phyloP scores from a whole-genome alignment of 345 rosid genomes.

The Acer saccharum region DNA sequence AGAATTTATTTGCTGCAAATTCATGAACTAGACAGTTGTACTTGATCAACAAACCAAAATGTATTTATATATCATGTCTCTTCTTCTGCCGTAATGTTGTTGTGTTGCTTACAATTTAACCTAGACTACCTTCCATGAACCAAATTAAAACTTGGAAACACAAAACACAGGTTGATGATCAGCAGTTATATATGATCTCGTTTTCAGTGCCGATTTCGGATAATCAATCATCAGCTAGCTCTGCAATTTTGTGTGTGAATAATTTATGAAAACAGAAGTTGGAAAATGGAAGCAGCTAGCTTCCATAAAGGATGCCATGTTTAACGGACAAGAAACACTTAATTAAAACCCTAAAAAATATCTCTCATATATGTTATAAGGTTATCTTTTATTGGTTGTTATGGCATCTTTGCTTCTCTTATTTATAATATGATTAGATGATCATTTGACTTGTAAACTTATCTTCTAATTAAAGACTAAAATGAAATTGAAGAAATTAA shows the following conservation, averaged over 20 bases:
- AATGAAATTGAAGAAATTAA: background rate
- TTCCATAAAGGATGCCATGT: slow-evolving; percentile 37
- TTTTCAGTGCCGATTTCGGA: background rate
- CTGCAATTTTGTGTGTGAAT: slow-evolving; percentile 1
- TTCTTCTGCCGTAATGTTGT: background rate
- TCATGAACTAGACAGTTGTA: background rate
- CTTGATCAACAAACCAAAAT: background rate
- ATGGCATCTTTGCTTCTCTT: slow-evolving; percentile 17
- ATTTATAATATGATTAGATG: slow-evolving; percentile 6
- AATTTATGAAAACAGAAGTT: background rate
- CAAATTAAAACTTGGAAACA: background rate
- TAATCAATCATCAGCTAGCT: slow-evolving; percentile 20
- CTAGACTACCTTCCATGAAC: slow-evolving; percentile 1
- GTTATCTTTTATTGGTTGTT: background rate
- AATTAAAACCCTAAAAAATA: slow-evolving; percentile 11
- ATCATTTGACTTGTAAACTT: slow-evolving; percentile 4
- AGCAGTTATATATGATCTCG: background rate
- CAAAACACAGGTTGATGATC: background rate
- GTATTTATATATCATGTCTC: background rate
- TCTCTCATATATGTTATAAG: background rate
- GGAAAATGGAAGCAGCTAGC: slow-evolving; percentile 17
- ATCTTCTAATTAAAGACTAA: no score
- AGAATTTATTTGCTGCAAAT: background rate
- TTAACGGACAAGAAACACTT: slow-evolving; percentile 26
- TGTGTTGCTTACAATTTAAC: background rate